Conservation (phyloP, 2,329 filamentous ascomycete genomes). For the Alternaria arborescens region DNA sequence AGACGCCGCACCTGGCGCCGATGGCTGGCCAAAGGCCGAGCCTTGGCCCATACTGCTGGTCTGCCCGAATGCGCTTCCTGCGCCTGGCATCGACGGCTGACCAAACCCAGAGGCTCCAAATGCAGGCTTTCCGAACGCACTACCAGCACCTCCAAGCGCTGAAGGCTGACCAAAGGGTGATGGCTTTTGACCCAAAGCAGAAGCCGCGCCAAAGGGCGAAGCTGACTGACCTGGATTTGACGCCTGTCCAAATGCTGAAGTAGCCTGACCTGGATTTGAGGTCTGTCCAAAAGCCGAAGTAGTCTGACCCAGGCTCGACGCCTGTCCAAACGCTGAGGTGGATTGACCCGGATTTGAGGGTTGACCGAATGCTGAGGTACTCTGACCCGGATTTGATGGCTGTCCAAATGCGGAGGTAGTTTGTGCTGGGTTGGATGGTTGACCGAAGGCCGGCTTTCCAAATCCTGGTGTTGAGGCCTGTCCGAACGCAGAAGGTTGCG, state of each 20-base stretch:
- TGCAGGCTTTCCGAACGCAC: conserved; percentile 53
- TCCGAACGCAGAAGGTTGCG: conserved; percentile 44
- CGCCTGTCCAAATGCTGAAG: conserved; percentile 51
- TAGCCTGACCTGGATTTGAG: conserved; percentile 25
- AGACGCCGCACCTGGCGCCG: conserved; percentile 37
- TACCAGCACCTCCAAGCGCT: conserved; percentile 31
- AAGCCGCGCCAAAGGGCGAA: conserved; percentile 53
- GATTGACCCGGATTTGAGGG: conserved; percentile 42
- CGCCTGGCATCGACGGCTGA: conserved; percentile 46
- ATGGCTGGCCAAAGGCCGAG: conserved; percentile 49
- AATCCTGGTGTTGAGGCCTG: conserved; percentile 50
- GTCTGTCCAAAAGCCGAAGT: conserved; percentile 54
- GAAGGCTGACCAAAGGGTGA: conserved; percentile 45
- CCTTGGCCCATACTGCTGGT: conserved; percentile 23
- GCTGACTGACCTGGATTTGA: conserved; percentile 31
- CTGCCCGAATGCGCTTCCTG: conserved; percentile 33
- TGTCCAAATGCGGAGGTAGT: conserved; percentile 50
- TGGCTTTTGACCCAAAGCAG: conserved; percentile 34
- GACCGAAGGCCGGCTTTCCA: conserved; percentile 51
- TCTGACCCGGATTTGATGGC: conserved; percentile 39
- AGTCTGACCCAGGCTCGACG: conserved; percentile 10
- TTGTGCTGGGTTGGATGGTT: conserved; percentile 45
- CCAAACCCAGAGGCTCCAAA: conserved; percentile 49
- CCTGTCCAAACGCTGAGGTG: conserved; percentile 9
- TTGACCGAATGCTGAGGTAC: conserved; percentile 51